Percentiles rank a stretch among this genome's conserved stretches.
These are phyloP conservation scores for Closterium sp. DNA, from an alignment of 139 green algal species.

Conservation along the genomic window DNA sequence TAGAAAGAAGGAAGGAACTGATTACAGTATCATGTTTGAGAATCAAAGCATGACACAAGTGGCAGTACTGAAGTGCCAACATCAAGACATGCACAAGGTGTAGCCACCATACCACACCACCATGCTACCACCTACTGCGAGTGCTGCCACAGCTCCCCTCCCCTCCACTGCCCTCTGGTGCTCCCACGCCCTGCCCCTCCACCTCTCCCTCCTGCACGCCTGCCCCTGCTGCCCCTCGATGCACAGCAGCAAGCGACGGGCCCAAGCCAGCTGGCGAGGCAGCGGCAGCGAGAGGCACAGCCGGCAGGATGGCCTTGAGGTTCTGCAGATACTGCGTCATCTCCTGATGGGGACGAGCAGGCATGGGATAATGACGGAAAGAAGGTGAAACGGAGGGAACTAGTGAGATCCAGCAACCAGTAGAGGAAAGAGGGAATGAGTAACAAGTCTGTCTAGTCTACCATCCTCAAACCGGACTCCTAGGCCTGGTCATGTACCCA, in stretches of 20 bases:
- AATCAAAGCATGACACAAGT: too few species aligned
- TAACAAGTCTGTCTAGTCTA: neutral
- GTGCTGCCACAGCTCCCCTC: neutral
- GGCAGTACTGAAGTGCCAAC: too few species aligned
- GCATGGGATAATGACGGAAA: neutral
- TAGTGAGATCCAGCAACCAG: neutral
- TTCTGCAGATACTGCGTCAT: neutral
- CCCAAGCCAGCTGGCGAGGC: neutral
- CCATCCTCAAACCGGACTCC: neutral
- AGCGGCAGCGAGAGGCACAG: neutral
- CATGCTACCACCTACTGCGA: neutral
- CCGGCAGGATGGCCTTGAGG: neutral
- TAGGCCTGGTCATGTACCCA: neutral
- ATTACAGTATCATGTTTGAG: too few species aligned
- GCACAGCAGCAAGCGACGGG: neutral
- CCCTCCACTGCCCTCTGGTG: neutral
- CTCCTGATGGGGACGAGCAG: neutral
- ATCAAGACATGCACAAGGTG: neutral
- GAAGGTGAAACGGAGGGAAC: neutral
- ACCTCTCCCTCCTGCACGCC: neutral
- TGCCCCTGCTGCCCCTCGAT: neutral
- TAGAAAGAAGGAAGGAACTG: too few species aligned
- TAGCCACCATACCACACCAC: neutral
- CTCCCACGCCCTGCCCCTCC: neutral
- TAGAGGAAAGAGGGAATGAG: neutral